Base-by-base conservation (phyloP, 2,329 filamentous ascomycete species). In the Epichloe elymi region DNA sequence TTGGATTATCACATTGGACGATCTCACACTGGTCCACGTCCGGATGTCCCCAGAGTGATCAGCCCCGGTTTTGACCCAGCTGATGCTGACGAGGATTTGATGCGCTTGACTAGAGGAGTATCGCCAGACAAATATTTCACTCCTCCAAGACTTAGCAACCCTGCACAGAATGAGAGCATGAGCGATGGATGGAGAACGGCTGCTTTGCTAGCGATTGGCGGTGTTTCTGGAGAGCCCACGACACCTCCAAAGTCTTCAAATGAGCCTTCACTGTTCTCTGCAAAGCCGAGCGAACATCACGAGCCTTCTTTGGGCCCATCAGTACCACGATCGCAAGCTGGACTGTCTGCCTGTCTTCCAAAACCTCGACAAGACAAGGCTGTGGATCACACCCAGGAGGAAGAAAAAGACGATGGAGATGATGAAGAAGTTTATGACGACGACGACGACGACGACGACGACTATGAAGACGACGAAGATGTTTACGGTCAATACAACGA, bases 281-380 rank as follows among this genome's bases (percentile, higher is more conserved):
- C 30, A 37, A 50, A 43, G 19, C 30, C 46, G 23, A 42, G 36
- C 14, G 47, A 52, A 20, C 47, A 46, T 23, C 51, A 47, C 14
- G 47, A 14, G 17, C 47, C 47, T 7, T 36, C 11, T 19, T 37
- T 52, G 19, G 42, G 26, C 4, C n/a, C 26, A 8, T 12, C 30
- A 14, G 20, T 43, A 4, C 19, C 30, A 14, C 3, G 15, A 19
- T 40, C 37, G 35, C 14, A n/a, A 17, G 11, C 33, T 38, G 30
- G 11, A 20, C 15, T 26, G n/a, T 10, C 23, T 23, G 12, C 35
- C 14, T 7, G 6, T 40, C 17, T n/a, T n/a, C n/a, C 14, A 23
- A 12, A 8, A 8, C 10, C n/a, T n/a, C n/a, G 14, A 7, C 14
- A n/a, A 17, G 35, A 38, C 11, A 7, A 36, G 17, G 37, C 15